Conservation (phyloP, 371 early-diverging fungal species). For the Nematocida sp. region DNA sequence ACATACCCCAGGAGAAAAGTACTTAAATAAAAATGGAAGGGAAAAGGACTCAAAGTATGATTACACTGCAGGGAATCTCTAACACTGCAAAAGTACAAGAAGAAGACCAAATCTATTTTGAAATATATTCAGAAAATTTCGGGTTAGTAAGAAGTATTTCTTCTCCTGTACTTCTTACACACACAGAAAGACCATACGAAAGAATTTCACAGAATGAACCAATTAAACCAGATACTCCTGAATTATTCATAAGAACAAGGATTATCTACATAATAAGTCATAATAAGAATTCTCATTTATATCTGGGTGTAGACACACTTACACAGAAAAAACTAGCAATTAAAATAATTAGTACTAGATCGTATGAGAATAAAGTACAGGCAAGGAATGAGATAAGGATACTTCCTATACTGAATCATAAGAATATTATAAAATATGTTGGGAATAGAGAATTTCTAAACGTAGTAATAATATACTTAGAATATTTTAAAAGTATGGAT, state of each 20-base stretch:
- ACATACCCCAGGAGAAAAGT: not conserved
- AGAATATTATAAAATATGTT: conserved; percentile 36
- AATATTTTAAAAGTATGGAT: conserved; percentile 42
- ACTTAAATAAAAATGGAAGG: not conserved
- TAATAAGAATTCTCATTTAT: conserved; percentile 21
- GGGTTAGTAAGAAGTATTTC: conserved; percentile 35
- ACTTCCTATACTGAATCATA: not conserved
- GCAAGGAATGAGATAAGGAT: conserved; percentile 29
- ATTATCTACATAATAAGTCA: conserved; percentile 1
- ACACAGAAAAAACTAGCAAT: conserved; percentile 4
- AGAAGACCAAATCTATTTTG: conserved; percentile 20
- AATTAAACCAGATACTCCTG: not conserved
- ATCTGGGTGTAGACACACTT: conserved; percentile 12
- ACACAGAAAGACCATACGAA: not conserved
- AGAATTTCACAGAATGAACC: too few relatives aligned
- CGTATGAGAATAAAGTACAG: not conserved
- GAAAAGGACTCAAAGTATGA: not conserved
- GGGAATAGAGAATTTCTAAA: not conserved
- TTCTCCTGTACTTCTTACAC: not conserved
- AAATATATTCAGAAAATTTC: conserved; percentile 22
- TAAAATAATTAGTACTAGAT: conserved; percentile 13
- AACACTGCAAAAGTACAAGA: conserved; percentile 19
- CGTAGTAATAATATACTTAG: conserved; percentile 14
- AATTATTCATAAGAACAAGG: conserved; percentile 19
- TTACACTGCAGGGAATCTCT: not conserved